These are phyloP conservation scores for Chlorella sp. DNA, from an alignment of 139 green algal genomes.

Conservation along the genomic window DNA sequence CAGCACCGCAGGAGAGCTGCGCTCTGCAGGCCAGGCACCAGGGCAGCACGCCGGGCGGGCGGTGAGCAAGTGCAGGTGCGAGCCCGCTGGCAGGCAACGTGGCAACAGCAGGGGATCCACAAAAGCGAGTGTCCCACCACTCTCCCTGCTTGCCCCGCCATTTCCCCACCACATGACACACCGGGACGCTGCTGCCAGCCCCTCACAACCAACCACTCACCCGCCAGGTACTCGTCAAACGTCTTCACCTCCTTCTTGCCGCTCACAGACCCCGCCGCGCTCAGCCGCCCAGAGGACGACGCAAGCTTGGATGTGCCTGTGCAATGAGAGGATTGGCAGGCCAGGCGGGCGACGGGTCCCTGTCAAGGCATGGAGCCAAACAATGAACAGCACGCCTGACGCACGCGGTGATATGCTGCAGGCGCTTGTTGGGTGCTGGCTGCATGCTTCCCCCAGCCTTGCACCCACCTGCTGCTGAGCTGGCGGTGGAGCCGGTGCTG, in stretches of 20 bases:
- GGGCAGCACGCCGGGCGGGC: no score
- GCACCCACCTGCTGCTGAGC: neutral
- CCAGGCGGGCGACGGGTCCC: neutral
- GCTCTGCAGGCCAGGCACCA: neutral
- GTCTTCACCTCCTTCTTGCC: conserved; percentile 44
- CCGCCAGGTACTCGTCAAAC: conserved; percentile 41
- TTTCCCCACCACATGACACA: no score
- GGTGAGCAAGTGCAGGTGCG: neutral
- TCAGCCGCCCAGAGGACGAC: neutral
- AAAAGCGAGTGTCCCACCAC: neutral
- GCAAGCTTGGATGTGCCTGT: conserved; percentile 13
- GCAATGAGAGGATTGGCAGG: neutral
- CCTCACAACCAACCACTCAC: neutral
- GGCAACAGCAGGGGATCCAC: no score
- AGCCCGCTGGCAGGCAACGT: neutral
- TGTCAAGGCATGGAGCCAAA: neutral
- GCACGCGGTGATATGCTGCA: neutral
- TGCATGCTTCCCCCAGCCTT: neutral
- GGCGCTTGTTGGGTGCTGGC: no score
- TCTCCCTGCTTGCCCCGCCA: neutral
- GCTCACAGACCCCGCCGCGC: neutral
- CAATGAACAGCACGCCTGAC: neutral
- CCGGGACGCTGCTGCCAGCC: no score
- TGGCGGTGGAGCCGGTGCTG: neutral
- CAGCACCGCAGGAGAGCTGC: neutral